These are phyloP conservation scores for Globisporangium cystogenes DNA, from an alignment of 352 stramenopile genomes.

Conservation along the genomic window DNA sequence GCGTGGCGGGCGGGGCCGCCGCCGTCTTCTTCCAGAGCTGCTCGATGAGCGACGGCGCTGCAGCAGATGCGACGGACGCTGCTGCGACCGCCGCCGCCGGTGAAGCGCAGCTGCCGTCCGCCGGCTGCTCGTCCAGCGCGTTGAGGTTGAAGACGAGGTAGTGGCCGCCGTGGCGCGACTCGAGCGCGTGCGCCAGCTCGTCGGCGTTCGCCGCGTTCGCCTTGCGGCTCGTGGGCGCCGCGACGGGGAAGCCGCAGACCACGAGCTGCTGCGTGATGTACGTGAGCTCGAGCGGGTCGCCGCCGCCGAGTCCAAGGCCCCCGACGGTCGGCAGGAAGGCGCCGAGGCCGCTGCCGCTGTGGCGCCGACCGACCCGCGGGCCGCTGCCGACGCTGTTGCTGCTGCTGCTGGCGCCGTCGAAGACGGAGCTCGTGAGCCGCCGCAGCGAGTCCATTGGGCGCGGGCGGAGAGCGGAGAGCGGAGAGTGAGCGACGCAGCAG, in stretches of 20 bases:
- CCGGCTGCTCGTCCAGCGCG: conserved; percentile 26
- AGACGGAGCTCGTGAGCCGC: conserved; percentile 66
- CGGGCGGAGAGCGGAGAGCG: background rate
- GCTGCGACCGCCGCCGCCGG: background rate
- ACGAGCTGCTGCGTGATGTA: conserved; percentile 68
- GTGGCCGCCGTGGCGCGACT: conserved; percentile 42
- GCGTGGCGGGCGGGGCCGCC: no score
- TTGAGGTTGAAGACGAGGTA: conserved; percentile 85
- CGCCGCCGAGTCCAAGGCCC: conserved; percentile 10
- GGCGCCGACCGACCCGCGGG: conserved; percentile 27
- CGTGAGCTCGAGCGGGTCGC: conserved; percentile 52
- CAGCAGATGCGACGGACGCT: no score
- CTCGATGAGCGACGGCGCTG: conserved; percentile 9
- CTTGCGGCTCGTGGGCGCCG: conserved; percentile 62
- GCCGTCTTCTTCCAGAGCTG: conserved; percentile 9
- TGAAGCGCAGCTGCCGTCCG: background rate
- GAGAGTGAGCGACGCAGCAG: no score
- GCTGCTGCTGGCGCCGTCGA: conserved; percentile 17
- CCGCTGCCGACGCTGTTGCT: conserved; percentile 5
- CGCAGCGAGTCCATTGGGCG: conserved; percentile 63
- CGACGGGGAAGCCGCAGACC: conserved; percentile 48
- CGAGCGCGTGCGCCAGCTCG: conserved; percentile 59
- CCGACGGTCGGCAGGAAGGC: conserved; percentile 3
- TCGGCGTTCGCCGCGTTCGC: conserved; percentile 63
- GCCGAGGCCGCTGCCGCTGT: conserved; percentile 20